A percentile compares a stretch with the other conserved stretches of the same genome.
Evolutionary conservation across 2,329 filamentous ascomycete genomes (phyloP).

Genomic region (Paracoccidioides brasiliensis): DNA sequence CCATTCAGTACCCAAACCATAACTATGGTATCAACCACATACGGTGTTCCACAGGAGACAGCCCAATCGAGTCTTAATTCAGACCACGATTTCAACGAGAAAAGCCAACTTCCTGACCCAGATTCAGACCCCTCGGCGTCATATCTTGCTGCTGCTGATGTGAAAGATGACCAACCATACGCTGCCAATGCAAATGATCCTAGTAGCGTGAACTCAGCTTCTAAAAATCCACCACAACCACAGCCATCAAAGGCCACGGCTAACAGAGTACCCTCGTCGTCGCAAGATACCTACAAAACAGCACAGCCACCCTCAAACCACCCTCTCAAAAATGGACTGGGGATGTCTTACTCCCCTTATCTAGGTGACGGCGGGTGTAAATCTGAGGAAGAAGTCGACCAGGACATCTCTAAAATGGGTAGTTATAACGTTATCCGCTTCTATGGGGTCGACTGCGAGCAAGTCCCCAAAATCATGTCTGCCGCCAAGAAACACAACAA

Average conservation of each 20-base stretch:
- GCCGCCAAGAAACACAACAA: conserved; percentile 52
- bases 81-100: not conserved
- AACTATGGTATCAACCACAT: conserved; percentile 38
- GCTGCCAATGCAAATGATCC: not conserved
- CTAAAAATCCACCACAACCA: not conserved
- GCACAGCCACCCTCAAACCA: not conserved
- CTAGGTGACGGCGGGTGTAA: conserved; percentile 52
- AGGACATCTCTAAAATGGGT: conserved; percentile 49
- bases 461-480: conserved; percentile 49
- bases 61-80: not conserved
- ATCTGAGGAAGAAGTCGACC: conserved; percentile 45
- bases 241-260: not conserved
- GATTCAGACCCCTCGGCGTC: not conserved
- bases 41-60: conserved; percentile 32
- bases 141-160: too few species aligned
- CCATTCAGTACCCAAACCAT: conserved; percentile 28
- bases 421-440: conserved; percentile 55
- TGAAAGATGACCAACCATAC: not conserved
- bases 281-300: not conserved
- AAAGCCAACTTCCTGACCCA: not conserved
- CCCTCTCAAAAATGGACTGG: conserved; percentile 22
- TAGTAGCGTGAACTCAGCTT: not conserved
- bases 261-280: not conserved
- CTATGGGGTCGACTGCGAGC: conserved; percentile 70
- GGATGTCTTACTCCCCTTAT: conserved; percentile 49